Evolutionary conservation across 192 early-diverging fungal species (phyloP).

Genomic region (Podochytrium sp.): DNA sequence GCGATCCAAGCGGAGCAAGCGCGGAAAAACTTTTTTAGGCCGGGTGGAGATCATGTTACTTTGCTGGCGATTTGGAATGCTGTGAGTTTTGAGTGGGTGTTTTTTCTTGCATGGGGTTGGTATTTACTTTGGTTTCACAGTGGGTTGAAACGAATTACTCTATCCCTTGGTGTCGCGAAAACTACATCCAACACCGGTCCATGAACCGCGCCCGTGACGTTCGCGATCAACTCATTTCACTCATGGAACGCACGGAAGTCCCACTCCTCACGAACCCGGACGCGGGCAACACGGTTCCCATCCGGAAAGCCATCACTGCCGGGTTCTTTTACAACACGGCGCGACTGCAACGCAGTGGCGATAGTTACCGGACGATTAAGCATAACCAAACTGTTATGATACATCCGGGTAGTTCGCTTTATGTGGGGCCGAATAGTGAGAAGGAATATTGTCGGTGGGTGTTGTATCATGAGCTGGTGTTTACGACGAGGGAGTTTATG

Average conservation of each 20-base stretch:
- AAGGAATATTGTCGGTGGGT: conserved; percentile 86
- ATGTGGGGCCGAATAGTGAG: conserved; percentile 35
- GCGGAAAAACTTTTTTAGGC: conserved; percentile 82
- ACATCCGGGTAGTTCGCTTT: conserved; percentile 85
- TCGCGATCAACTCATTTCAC: conserved; percentile 87
- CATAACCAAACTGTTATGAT: conserved; percentile 88
- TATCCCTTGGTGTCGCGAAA: conserved; percentile 95
- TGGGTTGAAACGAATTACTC: conserved; percentile 83
- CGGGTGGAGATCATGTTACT: conserved; percentile 94
- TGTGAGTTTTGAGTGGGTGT: conserved; percentile 49
- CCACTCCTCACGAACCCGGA: conserved; percentile 80
- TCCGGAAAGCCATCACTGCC: conserved; percentile 90
- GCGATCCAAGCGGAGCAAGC: conserved; percentile 92
- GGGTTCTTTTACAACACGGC: conserved; percentile 98
- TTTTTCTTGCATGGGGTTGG: conserved; percentile 2
- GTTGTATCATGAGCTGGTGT: conserved; percentile 89
- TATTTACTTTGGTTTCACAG: conserved; percentile 29
- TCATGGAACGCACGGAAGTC: conserved; percentile 92
- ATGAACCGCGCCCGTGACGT: conserved; percentile 90
- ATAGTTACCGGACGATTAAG: conserved; percentile 90
- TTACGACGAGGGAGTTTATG: conserved; percentile 96
- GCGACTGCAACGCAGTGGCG: conserved; percentile 80
- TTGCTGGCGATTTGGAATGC: conserved; percentile 92
- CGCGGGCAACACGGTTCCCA: conserved; percentile 80
- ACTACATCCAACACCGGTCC: conserved; percentile 92